These are phyloP conservation scores for Didymella pomorum DNA, from an alignment of 2,329 filamentous ascomycete species.

Conservation along the genomic window DNA sequence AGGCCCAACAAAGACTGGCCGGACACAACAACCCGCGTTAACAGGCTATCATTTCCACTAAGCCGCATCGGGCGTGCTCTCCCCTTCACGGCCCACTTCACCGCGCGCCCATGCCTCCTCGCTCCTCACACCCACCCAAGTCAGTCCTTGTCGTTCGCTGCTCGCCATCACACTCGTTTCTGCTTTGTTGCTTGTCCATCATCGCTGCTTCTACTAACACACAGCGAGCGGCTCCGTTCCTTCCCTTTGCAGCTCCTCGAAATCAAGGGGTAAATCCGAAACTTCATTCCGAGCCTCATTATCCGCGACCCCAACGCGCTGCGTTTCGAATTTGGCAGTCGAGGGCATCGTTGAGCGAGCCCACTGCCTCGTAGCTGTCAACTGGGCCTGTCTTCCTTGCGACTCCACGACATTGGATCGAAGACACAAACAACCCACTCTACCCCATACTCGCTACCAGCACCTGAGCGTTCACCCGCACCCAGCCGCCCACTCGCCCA, in stretches of 20 bases:
- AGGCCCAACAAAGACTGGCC: slow-evolving; percentile 17
- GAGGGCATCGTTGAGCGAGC: slow-evolving; percentile 48
- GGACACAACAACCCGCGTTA: not conserved
- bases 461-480: slow-evolving; percentile 14
- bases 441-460: slow-evolving; percentile 14
- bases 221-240: slow-evolving; percentile 27
- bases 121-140: slow-evolving; percentile 26
- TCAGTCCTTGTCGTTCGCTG: slow-evolving; percentile 34
- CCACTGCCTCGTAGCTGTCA: slow-evolving; percentile 34
- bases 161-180: slow-evolving; percentile 41
- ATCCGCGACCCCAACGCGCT: slow-evolving; percentile 44
- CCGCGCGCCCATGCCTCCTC: slow-evolving; percentile 30
- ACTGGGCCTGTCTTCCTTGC: slow-evolving; percentile 22
- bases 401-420: slow-evolving; percentile 21
- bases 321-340: slow-evolving; percentile 47
- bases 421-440: slow-evolving; percentile 19
- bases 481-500: slow-evolving; percentile 13
- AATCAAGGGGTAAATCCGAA: slow-evolving; percentile 38
- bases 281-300: slow-evolving; percentile 44
- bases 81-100: slow-evolving; percentile 27
- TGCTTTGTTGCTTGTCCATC: slow-evolving; percentile 13
- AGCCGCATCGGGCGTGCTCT: slow-evolving; percentile 6
- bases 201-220: slow-evolving; percentile 4
- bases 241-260: slow-evolving; percentile 41
- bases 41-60: slow-evolving; percentile 3